phyloP scores from a whole-genome alignment of 73 alveolate species.

The Tetrahymena elliotti region DNA sequence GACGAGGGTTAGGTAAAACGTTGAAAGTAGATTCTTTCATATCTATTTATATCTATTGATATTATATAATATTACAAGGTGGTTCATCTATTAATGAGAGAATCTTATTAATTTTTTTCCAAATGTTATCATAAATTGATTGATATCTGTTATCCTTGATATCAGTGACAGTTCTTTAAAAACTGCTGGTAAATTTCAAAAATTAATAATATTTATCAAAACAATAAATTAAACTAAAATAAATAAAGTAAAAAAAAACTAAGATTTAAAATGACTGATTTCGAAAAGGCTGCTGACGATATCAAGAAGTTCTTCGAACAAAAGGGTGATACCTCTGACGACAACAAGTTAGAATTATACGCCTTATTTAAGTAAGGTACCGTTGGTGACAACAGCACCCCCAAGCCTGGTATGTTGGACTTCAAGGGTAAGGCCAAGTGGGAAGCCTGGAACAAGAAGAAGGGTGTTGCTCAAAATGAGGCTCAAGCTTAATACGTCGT shows the following conservation, averaged over 20 bases:
- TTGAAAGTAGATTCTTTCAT: background rate
- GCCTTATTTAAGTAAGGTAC: constrained; percentile 84
- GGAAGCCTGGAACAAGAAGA: constrained; percentile 89
- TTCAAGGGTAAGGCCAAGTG: constrained; percentile 86
- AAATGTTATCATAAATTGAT: background rate
- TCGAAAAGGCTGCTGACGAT: constrained; percentile 55
- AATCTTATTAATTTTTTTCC: background rate
- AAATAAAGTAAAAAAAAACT: background rate
- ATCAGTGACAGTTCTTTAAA: background rate
- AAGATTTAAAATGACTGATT: background rate
- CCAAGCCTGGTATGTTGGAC: constrained; percentile 84
- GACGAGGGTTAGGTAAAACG: background rate
- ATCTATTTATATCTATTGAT: background rate
- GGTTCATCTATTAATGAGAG: background rate
- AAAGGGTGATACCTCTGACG: constrained; percentile 55
- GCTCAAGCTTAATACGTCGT: constrained; percentile 78
- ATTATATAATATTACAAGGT: background rate
- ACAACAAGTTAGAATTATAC: constrained; percentile 66
- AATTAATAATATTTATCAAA: background rate
- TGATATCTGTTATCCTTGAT: background rate
- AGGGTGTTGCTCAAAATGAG: constrained; percentile 63
- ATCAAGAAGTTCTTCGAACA: constrained; percentile 45
- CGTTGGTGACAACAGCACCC: constrained; percentile 77
- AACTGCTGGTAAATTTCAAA: background rate
- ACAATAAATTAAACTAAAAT: background rate